A percentile compares a stretch with the other conserved stretches of the same genome.
Evolutionary conservation across 1,284 basidiomycete species (phyloP).

Genomic region (Trametes polyzona): DNA sequence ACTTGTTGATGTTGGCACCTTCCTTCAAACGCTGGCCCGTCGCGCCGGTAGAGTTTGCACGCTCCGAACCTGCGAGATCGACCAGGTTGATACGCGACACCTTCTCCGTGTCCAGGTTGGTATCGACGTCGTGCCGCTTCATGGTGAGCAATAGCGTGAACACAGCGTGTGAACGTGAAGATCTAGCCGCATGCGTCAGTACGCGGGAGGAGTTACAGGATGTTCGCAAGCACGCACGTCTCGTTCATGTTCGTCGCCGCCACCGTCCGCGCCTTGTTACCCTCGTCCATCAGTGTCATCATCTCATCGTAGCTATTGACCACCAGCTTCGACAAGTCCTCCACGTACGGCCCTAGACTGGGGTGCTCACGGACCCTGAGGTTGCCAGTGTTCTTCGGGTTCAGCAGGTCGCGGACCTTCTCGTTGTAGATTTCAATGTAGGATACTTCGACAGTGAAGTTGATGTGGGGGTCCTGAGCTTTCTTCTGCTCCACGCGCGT

Average conservation of each 20-base stretch:
- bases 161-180: slow-evolving; percentile 96
- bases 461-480: slow-evolving; percentile 68
- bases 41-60: slow-evolving; percentile 96
- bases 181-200: slow-evolving; percentile 46
- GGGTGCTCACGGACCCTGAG: slow-evolving; percentile 97
- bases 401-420: slow-evolving; percentile 96
- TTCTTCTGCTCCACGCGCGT: slow-evolving; percentile 76
- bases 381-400: slow-evolving; percentile 96
- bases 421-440: slow-evolving; percentile 99
- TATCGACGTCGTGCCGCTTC: slow-evolving; percentile 82
- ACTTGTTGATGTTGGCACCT: slow-evolving; percentile 98
- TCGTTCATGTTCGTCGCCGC: slow-evolving; percentile 99
- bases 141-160: slow-evolving; percentile 95
- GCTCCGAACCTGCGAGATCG: slow-evolving; percentile 96
- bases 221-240: slow-evolving; percentile 58
- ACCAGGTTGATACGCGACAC: slow-evolving; percentile 95
- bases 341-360: slow-evolving; percentile 93
- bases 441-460: slow-evolving; percentile 93
- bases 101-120: slow-evolving; percentile 92
- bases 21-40: slow-evolving; percentile 94
- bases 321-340: slow-evolving; percentile 93
- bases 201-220: neutral
- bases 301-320: slow-evolving; percentile 93
- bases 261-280: slow-evolving; percentile 97
- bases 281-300: slow-evolving; percentile 99